These are phyloP conservation scores for Hydnum rufescens DNA, from an alignment of 768 basidiomycete species.

Conservation along the genomic window DNA sequence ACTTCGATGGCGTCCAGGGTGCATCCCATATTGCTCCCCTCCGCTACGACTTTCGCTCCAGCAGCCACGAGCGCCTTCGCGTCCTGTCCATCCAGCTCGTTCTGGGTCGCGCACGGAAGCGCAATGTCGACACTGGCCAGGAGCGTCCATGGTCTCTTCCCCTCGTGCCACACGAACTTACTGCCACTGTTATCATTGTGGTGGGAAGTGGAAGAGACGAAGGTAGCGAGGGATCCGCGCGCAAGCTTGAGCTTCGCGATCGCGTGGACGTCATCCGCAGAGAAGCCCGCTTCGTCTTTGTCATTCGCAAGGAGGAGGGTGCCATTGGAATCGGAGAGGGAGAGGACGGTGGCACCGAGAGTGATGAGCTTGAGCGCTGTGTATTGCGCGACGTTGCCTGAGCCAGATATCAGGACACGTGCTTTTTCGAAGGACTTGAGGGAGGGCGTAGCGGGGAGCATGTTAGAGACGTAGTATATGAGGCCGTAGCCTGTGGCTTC, in stretches of 20 bases:
- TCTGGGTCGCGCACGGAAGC: slow-evolving; percentile 52
- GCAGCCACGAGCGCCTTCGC: slow-evolving; percentile 49
- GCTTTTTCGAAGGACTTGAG: not conserved
- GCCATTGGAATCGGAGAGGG: slow-evolving; percentile 59
- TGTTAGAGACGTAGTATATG: slow-evolving; percentile 58
- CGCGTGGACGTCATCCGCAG: slow-evolving; percentile 14
- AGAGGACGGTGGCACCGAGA: slow-evolving; percentile 49
- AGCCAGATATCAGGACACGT: slow-evolving; percentile 29
- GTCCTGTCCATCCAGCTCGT: slow-evolving; percentile 48
- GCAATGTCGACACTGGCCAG: slow-evolving; percentile 43
- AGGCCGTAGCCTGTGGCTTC: slow-evolving; percentile 57
- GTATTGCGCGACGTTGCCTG: slow-evolving; percentile 59
- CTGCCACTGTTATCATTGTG: not conserved
- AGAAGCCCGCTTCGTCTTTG: slow-evolving; percentile 30
- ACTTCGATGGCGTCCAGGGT: slow-evolving; percentile 52
- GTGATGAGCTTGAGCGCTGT: slow-evolving; percentile 61
- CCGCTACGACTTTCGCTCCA: slow-evolving; percentile 49
- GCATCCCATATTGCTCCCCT: slow-evolving; percentile 64
- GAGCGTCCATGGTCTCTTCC: slow-evolving; percentile 48
- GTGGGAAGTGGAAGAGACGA: slow-evolving; percentile 15
- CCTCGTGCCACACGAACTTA: slow-evolving; percentile 19
- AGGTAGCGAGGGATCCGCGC: slow-evolving; percentile 16
- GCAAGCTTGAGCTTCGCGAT: slow-evolving; percentile 20
- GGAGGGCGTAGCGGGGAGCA: slow-evolving; percentile 13
- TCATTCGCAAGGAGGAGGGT: slow-evolving; percentile 25